These are phyloP conservation scores for Neurospora cerealis DNA, from an alignment of 495 filamentous ascomycete species.

Conservation along the genomic window DNA sequence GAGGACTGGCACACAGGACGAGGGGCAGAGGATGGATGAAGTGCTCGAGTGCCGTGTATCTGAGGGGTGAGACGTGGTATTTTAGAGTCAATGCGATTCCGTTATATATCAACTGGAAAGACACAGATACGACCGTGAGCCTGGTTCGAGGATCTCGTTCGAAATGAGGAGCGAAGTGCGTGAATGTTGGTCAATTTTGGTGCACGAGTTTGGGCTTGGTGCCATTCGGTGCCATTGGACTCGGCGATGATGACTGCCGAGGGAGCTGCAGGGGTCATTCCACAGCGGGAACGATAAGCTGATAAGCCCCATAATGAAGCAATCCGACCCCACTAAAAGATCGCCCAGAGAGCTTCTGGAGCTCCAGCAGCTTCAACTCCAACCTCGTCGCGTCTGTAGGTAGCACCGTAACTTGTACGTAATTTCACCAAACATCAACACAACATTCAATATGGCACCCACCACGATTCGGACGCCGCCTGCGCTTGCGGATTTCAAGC, in stretches of 20 bases:
- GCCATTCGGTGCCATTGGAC: neutral
- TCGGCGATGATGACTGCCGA: neutral
- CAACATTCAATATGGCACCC: slow-evolving; percentile 21
- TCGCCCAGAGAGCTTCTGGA: neutral
- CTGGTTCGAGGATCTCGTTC: neutral
- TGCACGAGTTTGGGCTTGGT: neutral
- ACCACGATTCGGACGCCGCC: slow-evolving; percentile 32
- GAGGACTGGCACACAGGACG: neutral
- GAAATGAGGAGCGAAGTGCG: too few relatives aligned
- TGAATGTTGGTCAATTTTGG: neutral
- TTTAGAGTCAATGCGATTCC: too few relatives aligned
- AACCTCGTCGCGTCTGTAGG: neutral
- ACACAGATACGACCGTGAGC: neutral
- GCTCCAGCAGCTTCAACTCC: slow-evolving; percentile 10
- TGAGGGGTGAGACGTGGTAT: neutral
- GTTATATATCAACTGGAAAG: neutral
- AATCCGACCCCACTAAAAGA: slow-evolving; percentile 14
- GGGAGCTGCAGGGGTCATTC: neutral
- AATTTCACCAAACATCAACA: neutral
- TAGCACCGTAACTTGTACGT: slow-evolving; percentile 1
- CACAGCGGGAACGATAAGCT: slow-evolving; percentile 10
- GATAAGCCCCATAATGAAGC: slow-evolving; percentile 1
- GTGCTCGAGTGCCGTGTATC: neutral
- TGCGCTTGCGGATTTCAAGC: slow-evolving; percentile 48
- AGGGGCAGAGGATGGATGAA: neutral